These are phyloP conservation scores for Mucor plumbeus DNA, from an alignment of 371 early-diverging fungal genomes.

Conservation along the genomic window DNA sequence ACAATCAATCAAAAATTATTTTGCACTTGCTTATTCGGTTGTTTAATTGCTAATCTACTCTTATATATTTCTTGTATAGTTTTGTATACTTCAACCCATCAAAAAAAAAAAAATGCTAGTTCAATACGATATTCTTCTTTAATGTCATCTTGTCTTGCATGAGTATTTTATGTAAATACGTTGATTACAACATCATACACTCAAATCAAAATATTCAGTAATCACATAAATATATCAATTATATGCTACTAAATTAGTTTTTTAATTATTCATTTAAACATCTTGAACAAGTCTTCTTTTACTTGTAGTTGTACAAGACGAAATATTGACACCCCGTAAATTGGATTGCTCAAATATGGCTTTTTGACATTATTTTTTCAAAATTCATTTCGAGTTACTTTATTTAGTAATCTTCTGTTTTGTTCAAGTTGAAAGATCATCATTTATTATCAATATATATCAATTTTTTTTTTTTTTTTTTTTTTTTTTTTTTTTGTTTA, in stretches of 20 bases:
- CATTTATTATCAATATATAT: neutral
- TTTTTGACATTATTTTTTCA: neutral
- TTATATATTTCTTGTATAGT: no score
- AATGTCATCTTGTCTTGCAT: no score
- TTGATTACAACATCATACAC: no score
- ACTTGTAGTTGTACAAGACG: neutral
- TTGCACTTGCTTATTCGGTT: no score
- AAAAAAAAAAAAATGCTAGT: no score
- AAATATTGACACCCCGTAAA: neutral
- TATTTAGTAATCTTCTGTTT: neutral
- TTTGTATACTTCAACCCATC: no score
- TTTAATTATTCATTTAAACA: neutral
- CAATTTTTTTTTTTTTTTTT: no score
- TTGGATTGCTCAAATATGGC: conserved; percentile 9
- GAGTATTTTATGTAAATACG: no score
- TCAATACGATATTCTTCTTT: no score
- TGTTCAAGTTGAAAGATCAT: neutral
- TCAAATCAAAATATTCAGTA: neutral
- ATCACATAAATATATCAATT: neutral
- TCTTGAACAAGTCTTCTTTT: neutral
- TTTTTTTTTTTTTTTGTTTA: neutral
- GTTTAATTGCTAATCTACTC: no score
- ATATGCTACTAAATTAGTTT: neutral
- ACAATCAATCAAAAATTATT: conserved; percentile 1
- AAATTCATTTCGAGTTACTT: neutral